Conservation (phyloP, 331 rosid species). For the Rhamnella rubrinervis region DNA sequence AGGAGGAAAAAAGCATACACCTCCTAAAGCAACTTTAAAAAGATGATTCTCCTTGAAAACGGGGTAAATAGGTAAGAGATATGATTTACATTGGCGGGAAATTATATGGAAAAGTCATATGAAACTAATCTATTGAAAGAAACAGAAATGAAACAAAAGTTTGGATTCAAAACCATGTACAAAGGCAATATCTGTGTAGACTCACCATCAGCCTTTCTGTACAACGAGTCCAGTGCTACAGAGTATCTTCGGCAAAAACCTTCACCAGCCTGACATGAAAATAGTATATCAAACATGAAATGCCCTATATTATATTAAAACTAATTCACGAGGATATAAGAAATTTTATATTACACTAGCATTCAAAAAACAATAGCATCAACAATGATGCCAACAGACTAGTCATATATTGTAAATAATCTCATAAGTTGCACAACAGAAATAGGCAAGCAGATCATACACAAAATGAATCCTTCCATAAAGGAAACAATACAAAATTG, state of each 20-base stretch:
- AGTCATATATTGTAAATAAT: neutral
- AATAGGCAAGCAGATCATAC: neutral
- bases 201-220: conserved; percentile 80
- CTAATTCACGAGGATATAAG: neutral
- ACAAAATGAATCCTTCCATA: too few species aligned
- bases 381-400: neutral
- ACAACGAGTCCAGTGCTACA: conserved; percentile 58
- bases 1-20: neutral
- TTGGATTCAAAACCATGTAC: neutral
- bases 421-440: neutral
- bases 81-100: too few species aligned
- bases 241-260: conserved; percentile 91
- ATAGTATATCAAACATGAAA: too few species aligned
- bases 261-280: conserved; percentile 72
- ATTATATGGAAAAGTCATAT: neutral
- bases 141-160: neutral
- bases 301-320: neutral
- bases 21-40: neutral
- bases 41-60: too few species aligned
- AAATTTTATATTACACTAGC: neutral
- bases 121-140: neutral
- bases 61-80: too few species aligned
- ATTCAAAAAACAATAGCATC: conserved; percentile 4
- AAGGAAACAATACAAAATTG: too few species aligned
- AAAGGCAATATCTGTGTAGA: conserved; percentile 8